Evolutionary conservation across 129 eudicot genomes (phyloP).

Genomic region (Apium graveolens): DNA sequence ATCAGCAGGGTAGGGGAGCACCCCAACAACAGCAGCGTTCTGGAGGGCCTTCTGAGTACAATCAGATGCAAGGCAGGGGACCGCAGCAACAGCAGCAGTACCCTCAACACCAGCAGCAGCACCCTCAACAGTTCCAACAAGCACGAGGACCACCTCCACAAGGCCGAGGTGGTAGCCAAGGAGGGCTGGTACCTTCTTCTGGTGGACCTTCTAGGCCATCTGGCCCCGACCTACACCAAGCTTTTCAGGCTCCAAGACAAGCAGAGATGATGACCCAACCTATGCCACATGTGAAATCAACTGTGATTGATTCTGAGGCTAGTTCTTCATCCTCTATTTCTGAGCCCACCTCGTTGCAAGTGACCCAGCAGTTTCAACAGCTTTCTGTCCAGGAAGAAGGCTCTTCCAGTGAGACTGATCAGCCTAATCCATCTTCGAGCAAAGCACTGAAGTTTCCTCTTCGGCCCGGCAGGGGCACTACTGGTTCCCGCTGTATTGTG

Average conservation of each 20-base stretch:
- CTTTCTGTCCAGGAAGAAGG: conserved; percentile 47
- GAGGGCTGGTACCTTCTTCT: conserved; percentile 43
- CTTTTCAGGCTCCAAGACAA: conserved; percentile 68
- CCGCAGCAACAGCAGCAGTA: conserved; percentile 22
- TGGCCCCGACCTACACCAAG: conserved; percentile 97
- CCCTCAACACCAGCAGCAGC: neutral
- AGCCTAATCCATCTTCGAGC: conserved; percentile 59
- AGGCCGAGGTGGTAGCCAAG: conserved; percentile 35
- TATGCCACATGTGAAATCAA: conserved; percentile 27
- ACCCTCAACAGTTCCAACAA: neutral
- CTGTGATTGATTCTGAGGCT: conserved; percentile 31
- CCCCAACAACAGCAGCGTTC: conserved; percentile 22
- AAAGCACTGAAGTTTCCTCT: conserved; percentile 71
- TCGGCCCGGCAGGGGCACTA: conserved; percentile 88
- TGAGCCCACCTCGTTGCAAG: conserved; percentile 24
- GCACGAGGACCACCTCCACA: conserved; percentile 54
- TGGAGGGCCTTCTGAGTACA: neutral
- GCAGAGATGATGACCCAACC: conserved; percentile 48
- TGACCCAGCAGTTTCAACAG: conserved; percentile 42
- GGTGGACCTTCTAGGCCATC: conserved; percentile 72
- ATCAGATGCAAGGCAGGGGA: conserved; percentile 37
- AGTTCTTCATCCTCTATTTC: conserved; percentile 31
- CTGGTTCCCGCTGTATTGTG: conserved; percentile 64
- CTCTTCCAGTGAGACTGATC: conserved; percentile 32
- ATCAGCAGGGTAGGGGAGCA: conserved; percentile 31